A percentile compares a stretch with the other conserved stretches of the same genome.
These are phyloP conservation scores for Elaeagnus macrophylla DNA, from an alignment of 306 rosid genomes.

Conservation along the genomic window DNA sequence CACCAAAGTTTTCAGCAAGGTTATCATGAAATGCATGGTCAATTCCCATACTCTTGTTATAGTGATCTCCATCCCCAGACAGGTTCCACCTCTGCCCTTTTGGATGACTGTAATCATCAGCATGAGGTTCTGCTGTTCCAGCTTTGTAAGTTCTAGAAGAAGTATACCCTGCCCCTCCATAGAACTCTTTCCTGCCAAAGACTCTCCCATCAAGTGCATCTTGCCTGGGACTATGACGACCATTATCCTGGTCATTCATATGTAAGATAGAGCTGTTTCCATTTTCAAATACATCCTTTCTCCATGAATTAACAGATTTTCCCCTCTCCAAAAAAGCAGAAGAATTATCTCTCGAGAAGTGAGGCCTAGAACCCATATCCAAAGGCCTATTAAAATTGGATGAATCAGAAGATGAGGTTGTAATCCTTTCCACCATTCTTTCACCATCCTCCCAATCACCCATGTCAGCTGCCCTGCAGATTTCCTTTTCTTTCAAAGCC, in stretches of 20 bases:
- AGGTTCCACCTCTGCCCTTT: constrained; percentile 68
- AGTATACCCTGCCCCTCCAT: constrained; percentile 47
- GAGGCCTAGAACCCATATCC: constrained; percentile 59
- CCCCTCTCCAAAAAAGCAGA: constrained; percentile 56
- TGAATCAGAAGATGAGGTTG: constrained; percentile 79
- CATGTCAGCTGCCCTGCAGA: constrained; percentile 39
- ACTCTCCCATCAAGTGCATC: constrained; percentile 56
- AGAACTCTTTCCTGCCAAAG: constrained; percentile 53
- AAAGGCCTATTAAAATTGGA: constrained; percentile 54
- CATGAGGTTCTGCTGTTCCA: constrained; percentile 44
- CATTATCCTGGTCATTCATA: constrained; percentile 51
- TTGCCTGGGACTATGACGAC: constrained; percentile 40
- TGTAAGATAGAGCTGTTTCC: constrained; percentile 49
- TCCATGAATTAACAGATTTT: constrained; percentile 65
- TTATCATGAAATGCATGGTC: constrained; percentile 67
- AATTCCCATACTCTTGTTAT: constrained; percentile 43
- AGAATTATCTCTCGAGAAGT: constrained; percentile 49
- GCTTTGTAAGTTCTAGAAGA: constrained; percentile 52
- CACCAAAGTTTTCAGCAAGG: constrained; percentile 56
- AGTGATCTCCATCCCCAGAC: constrained; percentile 55
- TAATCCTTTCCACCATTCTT: constrained; percentile 78
- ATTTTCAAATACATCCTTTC: constrained; percentile 63
- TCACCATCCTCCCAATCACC: constrained; percentile 95
- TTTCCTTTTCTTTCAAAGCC: constrained; percentile 47
- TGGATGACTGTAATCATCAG: constrained; percentile 47